phyloP scores from a whole-genome alignment of 768 basidiomycete species.

The Suillus plorans region DNA sequence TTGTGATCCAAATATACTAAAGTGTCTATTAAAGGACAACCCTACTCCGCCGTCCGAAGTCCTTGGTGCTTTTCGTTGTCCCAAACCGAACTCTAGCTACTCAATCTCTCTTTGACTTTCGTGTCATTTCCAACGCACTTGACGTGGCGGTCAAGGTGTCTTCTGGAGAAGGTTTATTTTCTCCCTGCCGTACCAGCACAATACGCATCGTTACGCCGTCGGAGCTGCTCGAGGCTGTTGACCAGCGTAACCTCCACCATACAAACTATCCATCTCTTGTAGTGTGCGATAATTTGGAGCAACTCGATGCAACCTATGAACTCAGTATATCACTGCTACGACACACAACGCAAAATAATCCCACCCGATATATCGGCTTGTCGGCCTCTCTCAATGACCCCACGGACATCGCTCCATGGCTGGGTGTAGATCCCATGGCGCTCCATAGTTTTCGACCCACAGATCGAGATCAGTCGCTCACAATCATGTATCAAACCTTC shows the following conservation, averaged over 20 bases:
- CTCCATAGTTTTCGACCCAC: slow-evolving; percentile 78
- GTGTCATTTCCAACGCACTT: slow-evolving; percentile 34
- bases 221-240: slow-evolving; percentile 42
- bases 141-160: slow-evolving; percentile 39
- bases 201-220: slow-evolving; percentile 60
- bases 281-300: slow-evolving; percentile 83
- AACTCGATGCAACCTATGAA: slow-evolving; percentile 80
- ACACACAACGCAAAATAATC: slow-evolving; percentile 56
- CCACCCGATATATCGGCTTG: slow-evolving; percentile 76
- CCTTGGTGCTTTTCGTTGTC: slow-evolving; percentile 62
- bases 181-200: slow-evolving; percentile 37
- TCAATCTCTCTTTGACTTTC: slow-evolving; percentile 57
- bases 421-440: slow-evolving; percentile 62
- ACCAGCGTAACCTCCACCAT: slow-evolving; percentile 26
- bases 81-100: slow-evolving; percentile 57
- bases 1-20: slow-evolving; percentile 8
- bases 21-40: slow-evolving; percentile 48
- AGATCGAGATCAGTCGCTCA: slow-evolving; percentile 80
- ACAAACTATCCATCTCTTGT: slow-evolving; percentile 57
- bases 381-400: slow-evolving; percentile 81
- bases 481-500: slow-evolving; percentile 70
- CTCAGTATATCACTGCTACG: slow-evolving; percentile 74
- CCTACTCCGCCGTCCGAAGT: slow-evolving; percentile 40
- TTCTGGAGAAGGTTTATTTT: slow-evolving; percentile 32
- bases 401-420: slow-evolving; percentile 79